phyloP scores from a whole-genome alignment of 805 yeast species.

The Candida sanyiensis region DNA sequence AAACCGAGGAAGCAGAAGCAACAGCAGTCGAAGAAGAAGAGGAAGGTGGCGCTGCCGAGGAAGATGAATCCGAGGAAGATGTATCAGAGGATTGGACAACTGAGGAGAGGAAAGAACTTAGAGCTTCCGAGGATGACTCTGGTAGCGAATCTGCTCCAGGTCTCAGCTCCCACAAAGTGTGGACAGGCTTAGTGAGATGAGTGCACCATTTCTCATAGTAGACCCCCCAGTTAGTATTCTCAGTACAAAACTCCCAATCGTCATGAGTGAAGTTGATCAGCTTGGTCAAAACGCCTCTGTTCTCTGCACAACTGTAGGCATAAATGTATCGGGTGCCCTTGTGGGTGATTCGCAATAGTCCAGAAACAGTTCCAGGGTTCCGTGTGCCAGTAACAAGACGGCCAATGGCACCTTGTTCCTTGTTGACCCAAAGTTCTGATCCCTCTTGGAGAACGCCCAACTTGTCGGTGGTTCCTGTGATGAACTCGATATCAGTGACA shows the following conservation, averaged over 20 bases:
- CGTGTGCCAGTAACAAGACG: neutral
- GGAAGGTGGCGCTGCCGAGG: neutral
- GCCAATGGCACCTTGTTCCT: constrained; percentile 16
- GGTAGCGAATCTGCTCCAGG: neutral
- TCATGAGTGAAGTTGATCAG: constrained; percentile 1
- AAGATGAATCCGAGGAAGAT: neutral
- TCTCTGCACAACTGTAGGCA: constrained; percentile 7
- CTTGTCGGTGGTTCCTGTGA: constrained; percentile 6
- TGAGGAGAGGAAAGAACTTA: neutral
- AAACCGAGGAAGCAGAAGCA: neutral
- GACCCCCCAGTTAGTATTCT: constrained; percentile 2
- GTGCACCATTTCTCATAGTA: constrained; percentile 6
- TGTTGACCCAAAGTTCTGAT: constrained; percentile 15
- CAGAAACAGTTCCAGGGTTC: constrained; percentile 2
- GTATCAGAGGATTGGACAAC: neutral
- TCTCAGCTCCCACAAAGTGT: constrained; percentile 4
- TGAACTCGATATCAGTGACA: constrained; percentile 16
- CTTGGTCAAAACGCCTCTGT: neutral
- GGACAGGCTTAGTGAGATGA: neutral
- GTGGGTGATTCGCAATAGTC: constrained; percentile 5
- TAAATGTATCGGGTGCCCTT: constrained; percentile 10
- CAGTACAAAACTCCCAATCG: constrained; percentile 9
- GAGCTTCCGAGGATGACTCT: neutral
- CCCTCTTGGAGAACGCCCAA: constrained; percentile 2
- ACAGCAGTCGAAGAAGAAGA: neutral